Evolutionary conservation across 2,329 filamentous ascomycete genomes (phyloP).

Genomic region (Colletotrichum cordylinicola): DNA sequence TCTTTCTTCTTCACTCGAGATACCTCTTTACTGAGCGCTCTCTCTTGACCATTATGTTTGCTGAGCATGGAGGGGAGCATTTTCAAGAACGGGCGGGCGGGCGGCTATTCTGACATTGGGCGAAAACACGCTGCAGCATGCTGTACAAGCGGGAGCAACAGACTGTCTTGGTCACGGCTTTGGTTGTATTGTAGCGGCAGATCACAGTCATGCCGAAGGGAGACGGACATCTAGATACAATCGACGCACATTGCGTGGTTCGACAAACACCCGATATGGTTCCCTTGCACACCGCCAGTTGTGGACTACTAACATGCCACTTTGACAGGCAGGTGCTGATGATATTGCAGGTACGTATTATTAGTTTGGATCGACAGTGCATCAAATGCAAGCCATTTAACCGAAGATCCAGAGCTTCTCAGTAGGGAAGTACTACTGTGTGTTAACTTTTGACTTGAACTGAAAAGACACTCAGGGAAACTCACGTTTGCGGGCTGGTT

Average conservation of each 20-base stretch:
- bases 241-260: slow-evolving; percentile 1
- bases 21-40: background rate
- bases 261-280: background rate
- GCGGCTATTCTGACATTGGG: background rate
- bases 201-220: slow-evolving; percentile 14
- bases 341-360: background rate
- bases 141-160: background rate
- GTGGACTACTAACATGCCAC: background rate
- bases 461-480: slow-evolving; percentile 19
- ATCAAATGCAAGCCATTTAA: slow-evolving; percentile 37
- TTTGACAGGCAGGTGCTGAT: background rate
- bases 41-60: background rate
- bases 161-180: slow-evolving; percentile 5
- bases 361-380: background rate
- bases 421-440: slow-evolving; percentile 57
- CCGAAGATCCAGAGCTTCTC: slow-evolving; percentile 64
- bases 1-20: background rate
- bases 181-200: slow-evolving; percentile 20
- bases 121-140: background rate
- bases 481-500: slow-evolving; percentile 77
- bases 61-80: background rate
- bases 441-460: background rate
- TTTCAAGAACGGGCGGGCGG: background rate
- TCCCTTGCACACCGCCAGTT: slow-evolving; percentile 12
- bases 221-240: slow-evolving; percentile 14